Evolutionary conservation across 2,329 filamentous ascomycete genomes (phyloP).

Genomic region (Fusarium dimerum): DNA sequence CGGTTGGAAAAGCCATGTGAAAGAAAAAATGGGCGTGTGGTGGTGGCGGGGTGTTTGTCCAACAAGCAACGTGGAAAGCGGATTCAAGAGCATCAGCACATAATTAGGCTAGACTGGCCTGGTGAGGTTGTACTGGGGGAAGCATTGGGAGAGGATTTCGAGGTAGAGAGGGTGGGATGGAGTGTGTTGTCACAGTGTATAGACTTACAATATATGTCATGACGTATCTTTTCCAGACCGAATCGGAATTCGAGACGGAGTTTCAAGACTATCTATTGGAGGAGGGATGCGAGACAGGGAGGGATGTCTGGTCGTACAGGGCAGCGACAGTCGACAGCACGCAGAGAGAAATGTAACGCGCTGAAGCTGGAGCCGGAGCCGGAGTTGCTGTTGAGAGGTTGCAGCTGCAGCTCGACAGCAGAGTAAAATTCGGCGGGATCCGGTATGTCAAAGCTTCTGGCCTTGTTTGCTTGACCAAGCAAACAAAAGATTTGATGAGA

Average conservation of each 20-base stretch:
- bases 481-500: neutral
- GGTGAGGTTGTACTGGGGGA: conserved; percentile 1
- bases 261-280: conserved; percentile 18
- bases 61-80: conserved; percentile 22
- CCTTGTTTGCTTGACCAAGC: neutral
- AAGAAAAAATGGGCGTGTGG: conserved; percentile 20
- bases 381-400: conserved; percentile 10
- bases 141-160: neutral
- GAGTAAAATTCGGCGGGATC: conserved; percentile 6
- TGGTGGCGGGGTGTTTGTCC: conserved; percentile 20
- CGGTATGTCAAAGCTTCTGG: conserved; percentile 6
- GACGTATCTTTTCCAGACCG: conserved; percentile 32
- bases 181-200: conserved; percentile 11
- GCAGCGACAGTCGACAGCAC: conserved; percentile 8
- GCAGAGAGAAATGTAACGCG: conserved; percentile 3
- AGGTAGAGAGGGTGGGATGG: conserved; percentile 3
- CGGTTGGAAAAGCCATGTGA: conserved; percentile 11
- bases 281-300: conserved; percentile 12
- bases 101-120: conserved; percentile 7
- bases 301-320: conserved; percentile 14
- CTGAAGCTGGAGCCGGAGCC: conserved; percentile 14
- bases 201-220: conserved; percentile 44
- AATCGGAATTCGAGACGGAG: conserved; percentile 15
- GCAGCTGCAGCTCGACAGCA: conserved; percentile 1
- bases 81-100: conserved; percentile 14